A percentile compares a stretch with the other conserved stretches of the same genome.
phyloP scores from a whole-genome alignment of 495 filamentous ascomycete species.

The Lepraria neglecta region DNA sequence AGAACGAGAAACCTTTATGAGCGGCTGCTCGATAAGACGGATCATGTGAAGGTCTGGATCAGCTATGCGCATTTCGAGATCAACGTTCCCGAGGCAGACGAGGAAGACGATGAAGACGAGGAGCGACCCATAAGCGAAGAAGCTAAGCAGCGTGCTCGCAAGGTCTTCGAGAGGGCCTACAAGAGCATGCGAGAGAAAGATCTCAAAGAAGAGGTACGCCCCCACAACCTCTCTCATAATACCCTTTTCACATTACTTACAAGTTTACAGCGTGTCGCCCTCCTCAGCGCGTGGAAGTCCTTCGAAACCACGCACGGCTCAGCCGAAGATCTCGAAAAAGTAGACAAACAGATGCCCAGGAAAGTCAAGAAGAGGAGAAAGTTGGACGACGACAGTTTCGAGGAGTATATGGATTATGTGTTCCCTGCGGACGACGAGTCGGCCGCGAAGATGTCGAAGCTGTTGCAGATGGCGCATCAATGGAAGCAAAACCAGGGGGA shows the following conservation, averaged over 20 bases:
- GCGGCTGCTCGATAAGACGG: slow-evolving; percentile 82
- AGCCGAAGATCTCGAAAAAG: slow-evolving; percentile 69
- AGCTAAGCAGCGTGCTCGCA: slow-evolving; percentile 73
- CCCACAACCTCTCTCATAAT: neutral
- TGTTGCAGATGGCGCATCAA: slow-evolving; percentile 75
- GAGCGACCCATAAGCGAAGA: slow-evolving; percentile 70
- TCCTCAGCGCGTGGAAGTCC: slow-evolving; percentile 83
- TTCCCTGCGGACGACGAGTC: slow-evolving; percentile 95
- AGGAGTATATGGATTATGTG: slow-evolving; percentile 96
- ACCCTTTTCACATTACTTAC: slow-evolving; percentile 30
- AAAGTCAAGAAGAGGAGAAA: slow-evolving; percentile 90
- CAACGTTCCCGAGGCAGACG: slow-evolving; percentile 68
- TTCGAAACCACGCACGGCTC: slow-evolving; percentile 84
- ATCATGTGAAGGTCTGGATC: slow-evolving; percentile 98
- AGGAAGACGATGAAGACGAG: slow-evolving; percentile 54
- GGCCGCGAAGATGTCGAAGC: slow-evolving; percentile 72
- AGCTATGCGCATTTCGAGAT: slow-evolving; percentile 95
- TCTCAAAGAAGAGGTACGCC: slow-evolving; percentile 76
- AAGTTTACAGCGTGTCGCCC: slow-evolving; percentile 57
- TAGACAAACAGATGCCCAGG: slow-evolving; percentile 88
- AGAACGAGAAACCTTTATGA: slow-evolving; percentile 80
- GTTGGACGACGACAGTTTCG: slow-evolving; percentile 89
- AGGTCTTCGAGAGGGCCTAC: slow-evolving; percentile 79
- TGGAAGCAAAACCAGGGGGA: slow-evolving; percentile 69
- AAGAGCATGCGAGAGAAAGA: slow-evolving; percentile 86